These are phyloP conservation scores for Eucalyptus pumila DNA, from an alignment of 345 rosid genomes.

Conservation along the genomic window DNA sequence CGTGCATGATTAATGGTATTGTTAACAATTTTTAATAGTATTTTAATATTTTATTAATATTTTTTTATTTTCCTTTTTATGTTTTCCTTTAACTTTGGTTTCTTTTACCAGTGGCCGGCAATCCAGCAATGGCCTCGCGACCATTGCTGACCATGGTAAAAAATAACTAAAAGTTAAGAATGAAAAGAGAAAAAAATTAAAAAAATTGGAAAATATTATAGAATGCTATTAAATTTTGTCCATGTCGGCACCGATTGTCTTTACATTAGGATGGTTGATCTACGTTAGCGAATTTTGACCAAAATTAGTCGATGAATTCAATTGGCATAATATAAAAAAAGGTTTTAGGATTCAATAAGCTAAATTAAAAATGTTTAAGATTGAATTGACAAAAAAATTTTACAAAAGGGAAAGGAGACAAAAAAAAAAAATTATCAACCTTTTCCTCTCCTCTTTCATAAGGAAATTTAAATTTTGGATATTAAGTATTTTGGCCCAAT, in stretches of 20 bases:
- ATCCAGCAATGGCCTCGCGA: rapidly evolving
- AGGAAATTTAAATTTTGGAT: neutral
- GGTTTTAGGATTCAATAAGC: rapidly evolving
- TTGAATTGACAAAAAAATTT: rapidly evolving
- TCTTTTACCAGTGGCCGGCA: rapidly evolving
- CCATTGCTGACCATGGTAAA: no score
- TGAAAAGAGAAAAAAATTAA: no score
- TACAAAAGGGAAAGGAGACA: neutral
- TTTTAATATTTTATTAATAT: no score
- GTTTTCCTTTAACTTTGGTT: no score
- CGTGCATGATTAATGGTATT: rapidly evolving
- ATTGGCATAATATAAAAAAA: no score
- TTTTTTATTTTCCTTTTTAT: no score
- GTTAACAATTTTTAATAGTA: no score
- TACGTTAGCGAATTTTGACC: rapidly evolving
- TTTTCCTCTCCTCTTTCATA: neutral
- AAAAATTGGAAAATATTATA: no score
- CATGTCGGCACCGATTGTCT: rapidly evolving
- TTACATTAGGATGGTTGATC: rapidly evolving
- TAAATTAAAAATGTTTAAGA: no score
- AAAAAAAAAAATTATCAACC: neutral
- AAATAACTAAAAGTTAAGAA: no score
- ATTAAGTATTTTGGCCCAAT: neutral
- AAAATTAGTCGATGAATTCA: no score
- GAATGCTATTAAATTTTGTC: no score